phyloP scores from a whole-genome alignment of 768 basidiomycete genomes.

The Rhizopogon sp. region DNA sequence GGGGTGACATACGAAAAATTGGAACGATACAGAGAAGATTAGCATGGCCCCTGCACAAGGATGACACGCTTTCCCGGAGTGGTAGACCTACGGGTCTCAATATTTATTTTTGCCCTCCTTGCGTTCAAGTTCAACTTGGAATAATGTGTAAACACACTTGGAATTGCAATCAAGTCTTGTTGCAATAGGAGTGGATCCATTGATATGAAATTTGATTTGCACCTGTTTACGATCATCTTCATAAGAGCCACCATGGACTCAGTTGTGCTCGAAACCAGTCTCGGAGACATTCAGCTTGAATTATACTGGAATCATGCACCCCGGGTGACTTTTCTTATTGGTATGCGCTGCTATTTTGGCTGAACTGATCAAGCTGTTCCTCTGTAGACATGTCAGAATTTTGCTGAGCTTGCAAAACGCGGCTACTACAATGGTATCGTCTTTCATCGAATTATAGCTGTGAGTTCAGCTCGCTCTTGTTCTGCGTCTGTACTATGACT shows the following conservation, averaged over 20 bases:
- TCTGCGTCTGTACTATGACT: background rate
- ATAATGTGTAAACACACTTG: background rate
- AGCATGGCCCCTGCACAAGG: conserved; percentile 99
- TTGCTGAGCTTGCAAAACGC: conserved; percentile 81
- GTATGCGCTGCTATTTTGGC: conserved; percentile 3
- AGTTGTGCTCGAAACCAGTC: conserved; percentile 73
- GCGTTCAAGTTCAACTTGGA: background rate
- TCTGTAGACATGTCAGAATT: conserved; percentile 88
- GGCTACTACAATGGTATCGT: conserved; percentile 90
- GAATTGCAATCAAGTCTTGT: too few species aligned
- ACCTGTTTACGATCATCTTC: background rate
- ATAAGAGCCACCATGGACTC: conserved; percentile 30
- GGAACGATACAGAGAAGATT: conserved; percentile 99
- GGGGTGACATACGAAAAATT: conserved; percentile 96
- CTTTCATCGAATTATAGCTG: conserved; percentile 90
- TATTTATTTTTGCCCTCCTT: conserved; percentile 25
- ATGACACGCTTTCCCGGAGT: conserved; percentile 99
- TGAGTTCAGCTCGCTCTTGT: conserved; percentile 28
- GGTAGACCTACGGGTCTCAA: conserved; percentile 54
- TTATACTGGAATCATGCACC: conserved; percentile 93
- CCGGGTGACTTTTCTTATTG: conserved; percentile 31
- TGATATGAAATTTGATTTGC: background rate
- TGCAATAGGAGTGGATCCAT: too few species aligned
- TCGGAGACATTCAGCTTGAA: conserved; percentile 87
- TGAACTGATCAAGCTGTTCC: conserved; percentile 12